Base-by-base conservation (phyloP, 306 rosid genomes). In the Prosopis cineraria region DNA sequence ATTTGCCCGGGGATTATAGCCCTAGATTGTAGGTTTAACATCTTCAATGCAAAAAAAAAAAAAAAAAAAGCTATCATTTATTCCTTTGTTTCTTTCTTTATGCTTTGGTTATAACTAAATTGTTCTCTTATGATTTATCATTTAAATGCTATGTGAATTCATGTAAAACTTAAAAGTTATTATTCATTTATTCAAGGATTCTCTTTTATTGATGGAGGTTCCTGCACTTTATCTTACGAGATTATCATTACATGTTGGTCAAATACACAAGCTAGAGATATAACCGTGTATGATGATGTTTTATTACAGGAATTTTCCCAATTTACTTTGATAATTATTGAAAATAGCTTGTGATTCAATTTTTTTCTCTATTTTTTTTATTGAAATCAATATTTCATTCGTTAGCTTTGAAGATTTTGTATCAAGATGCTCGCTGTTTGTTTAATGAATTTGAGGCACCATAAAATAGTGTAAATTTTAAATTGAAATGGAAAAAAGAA, bases 361-460 rank as follows among this genome's bases (percentile, higher is more conserved):
- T 66, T 64, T 10, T 31, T 55, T 29, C 48, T 48, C n/a, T n/a
- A n/a, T n/a, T n/a, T n/a, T n/a, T n/a, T n/a, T n/a, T n/a, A n/a
- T n/a, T n/a, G n/a, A n/a, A n/a, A n/a, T n/a, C n/a, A n/a, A n/a
- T n/a, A n/a, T n/a, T n/a, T n/a, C n/a, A n/a, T n/a, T n/a, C n/a
- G n/a, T n/a, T n/a, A n/a, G n/a, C n/a, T n/a, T n/a, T n/a, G n/a
- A n/a, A n/a, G n/a, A n/a, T n/a, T n/a, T 33, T 40, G 33, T 72
- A 43, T 58, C 55, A 13, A 47, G 45, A 62, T 45, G 58, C 74
- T 69, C 36, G 74, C 47, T 68, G n/a, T n/a, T n/a, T n/a, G n/a
- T n/a, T n/a, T n/a, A n/a, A n/a, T n/a, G n/a, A n/a, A n/a, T n/a
- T n/a, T n/a, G n/a, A n/a, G n/a, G n/a, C n/a, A n/a, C n/a, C n/a